Evolutionary conservation across 192 early-diverging fungal species (phyloP), one percentile per base, ranked within the genome.

Genomic region (Coemansia asiatica): DNA sequence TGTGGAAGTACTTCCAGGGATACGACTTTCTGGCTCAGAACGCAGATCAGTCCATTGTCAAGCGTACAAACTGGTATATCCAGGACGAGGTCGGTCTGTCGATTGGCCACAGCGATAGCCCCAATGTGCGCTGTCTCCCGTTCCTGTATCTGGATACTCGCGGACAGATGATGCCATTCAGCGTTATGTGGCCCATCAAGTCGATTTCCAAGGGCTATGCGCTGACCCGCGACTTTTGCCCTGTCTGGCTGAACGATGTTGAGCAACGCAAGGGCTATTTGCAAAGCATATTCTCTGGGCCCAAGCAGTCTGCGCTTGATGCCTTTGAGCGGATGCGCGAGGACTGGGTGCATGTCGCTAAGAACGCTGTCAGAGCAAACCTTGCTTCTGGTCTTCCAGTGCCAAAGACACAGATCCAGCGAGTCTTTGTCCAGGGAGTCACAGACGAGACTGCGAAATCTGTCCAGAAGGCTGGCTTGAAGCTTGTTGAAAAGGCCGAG

Each of bases 41-140:
- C 25, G 40, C 67, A 7, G 67, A 69, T 33, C 66, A 67, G 29
- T 60, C 63, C n/a, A 18, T 75, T 23, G 56, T 56, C 36, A 72
- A 72, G 48, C 60, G 40, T 13, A 81, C 79, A 12, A 69, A 64
- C 63, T 81, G 79, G 80, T 82, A 77, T 44, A 60, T 82, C 28
- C 71, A 76, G 66, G 87, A 89, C 61, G 83, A 87, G 60, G 88
- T 90, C 22, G 89, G 88, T 53, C 85, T 87, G 15, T 82, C 89
- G 1, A 74, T 90, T 29, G 69, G 67, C 6, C 89, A 90, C 61
- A 85, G 85, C 25, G 79, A 81, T 33, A 63, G 67, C 7, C 89
- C 88, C 31, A 89, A 89, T 65, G 76, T 86, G 38, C 64, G 78
- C 44, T 87, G 86, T 61, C 61, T 85, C 0, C 89, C 89, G 36